Base-by-base conservation (phyloP, 176 grass and related monocot genomes). In the Cenchrus americanus region DNA sequence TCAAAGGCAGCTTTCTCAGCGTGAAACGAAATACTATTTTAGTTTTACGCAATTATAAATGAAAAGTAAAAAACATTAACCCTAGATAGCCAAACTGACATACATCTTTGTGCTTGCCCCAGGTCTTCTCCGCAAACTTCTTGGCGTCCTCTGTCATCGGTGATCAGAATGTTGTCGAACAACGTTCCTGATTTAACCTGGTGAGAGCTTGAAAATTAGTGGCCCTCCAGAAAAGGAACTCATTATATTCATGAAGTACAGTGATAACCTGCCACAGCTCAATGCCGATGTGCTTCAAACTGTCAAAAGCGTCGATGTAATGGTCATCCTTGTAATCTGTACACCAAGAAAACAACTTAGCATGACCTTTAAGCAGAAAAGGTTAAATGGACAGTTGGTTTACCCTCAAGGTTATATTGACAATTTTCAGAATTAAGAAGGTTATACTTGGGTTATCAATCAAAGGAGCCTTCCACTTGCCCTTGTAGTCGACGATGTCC, bases 101-200 rank as follows among this genome's bases (percentile, higher is more conserved):
- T 90, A 95, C 93, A 78, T 98, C 91, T 83, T 98, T 98, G 1
- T 80, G 71, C 67, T 93, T 98, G 58, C 72, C 89, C 96, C 96
- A 98, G 42, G 93, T 98, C 63, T 92, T 91, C 57, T 92, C 96
- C 11, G 91, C 89, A 22, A 98, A 91, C 71, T 91, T 88, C 87
- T 86, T 88, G 49, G 96, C 93, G 75, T 93, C 89, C 13, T 82
- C 96, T 81, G 21, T 95, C 91, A 4, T 98, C 91, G 32, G 87
- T 90, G 66, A 98, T 88, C 51, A 98, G 21, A 88, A 98, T 83
- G 75, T 98, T 95, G 85, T 95, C 85, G 58, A 98, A 98, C 72
- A 98, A 86, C 26, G 96, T 90, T 59, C 96, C 93, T 32, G 96
- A 93, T 78, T 98, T 98, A 53, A 98, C 96, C 96, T 98, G 71